phyloP scores from a whole-genome alignment of 2,329 filamentous ascomycete species.

The Taxawa tesnikishii region DNA sequence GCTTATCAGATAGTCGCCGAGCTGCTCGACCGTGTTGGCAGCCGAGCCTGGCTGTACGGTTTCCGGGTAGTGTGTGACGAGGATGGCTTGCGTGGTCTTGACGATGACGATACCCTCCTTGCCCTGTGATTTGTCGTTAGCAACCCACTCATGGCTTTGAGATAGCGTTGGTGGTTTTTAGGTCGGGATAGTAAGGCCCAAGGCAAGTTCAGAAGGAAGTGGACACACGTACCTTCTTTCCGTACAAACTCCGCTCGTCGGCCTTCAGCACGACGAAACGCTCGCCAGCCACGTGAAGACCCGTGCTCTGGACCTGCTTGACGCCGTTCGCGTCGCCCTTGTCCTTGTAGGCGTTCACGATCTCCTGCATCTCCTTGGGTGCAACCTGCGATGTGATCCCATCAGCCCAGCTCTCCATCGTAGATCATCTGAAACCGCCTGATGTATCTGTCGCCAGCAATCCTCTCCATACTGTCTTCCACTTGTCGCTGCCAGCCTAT shows the following conservation, averaged over 20 bases:
- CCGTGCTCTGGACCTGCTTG: constrained; percentile 57
- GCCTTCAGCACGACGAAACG: constrained; percentile 68
- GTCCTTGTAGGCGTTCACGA: constrained; percentile 41
- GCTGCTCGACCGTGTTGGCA: constrained; percentile 64
- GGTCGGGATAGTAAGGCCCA: too few relatives aligned
- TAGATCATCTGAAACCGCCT: too few relatives aligned
- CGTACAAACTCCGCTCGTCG: constrained; percentile 71
- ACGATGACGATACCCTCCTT: constrained; percentile 69
- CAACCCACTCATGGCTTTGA: too few relatives aligned
- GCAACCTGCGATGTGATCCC: constrained; percentile 29
- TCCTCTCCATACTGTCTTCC: too few relatives aligned
- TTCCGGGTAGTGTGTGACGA: constrained; percentile 80
- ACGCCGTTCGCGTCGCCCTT: constrained; percentile 36
- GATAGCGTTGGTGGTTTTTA: too few relatives aligned
- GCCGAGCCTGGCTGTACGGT: constrained; percentile 60
- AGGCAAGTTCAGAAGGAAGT: background rate
- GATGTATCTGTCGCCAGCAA: too few relatives aligned
- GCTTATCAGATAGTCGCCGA: constrained; percentile 78
- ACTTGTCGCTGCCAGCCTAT: background rate
- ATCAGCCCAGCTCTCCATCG: too few relatives aligned
- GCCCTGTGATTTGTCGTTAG: constrained; percentile 40
- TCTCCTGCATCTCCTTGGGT: constrained; percentile 41
- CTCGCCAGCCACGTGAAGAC: constrained; percentile 62
- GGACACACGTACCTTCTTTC: constrained; percentile 56
- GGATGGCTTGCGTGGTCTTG: constrained; percentile 80